Conservation (phyloP, 352 stramenopile species). For the Pythium volutum region DNA sequence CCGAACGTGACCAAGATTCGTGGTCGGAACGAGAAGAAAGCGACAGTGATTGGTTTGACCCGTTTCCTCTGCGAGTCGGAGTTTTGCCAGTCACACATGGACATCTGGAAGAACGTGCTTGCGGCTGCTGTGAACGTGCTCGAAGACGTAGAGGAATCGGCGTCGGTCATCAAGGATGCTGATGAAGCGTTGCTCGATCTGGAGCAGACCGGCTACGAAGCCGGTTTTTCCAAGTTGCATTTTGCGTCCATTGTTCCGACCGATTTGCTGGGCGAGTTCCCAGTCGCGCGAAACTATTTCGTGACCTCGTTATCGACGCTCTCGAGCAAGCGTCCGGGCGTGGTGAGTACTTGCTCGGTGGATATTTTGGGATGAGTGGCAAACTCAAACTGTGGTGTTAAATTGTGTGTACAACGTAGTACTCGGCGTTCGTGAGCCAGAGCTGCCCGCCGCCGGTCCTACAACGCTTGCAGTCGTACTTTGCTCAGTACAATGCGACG, state of each 20-base stretch:
- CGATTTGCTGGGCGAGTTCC: slow-evolving; percentile 87
- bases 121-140: slow-evolving; percentile 50
- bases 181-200: slow-evolving; percentile 81
- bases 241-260: slow-evolving; percentile 85
- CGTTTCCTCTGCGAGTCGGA: slow-evolving; percentile 76
- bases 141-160: slow-evolving; percentile 62
- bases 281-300: slow-evolving; percentile 52
- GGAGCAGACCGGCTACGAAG: slow-evolving; percentile 90
- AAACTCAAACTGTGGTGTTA: neutral
- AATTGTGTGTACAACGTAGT: slow-evolving; percentile 29
- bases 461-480: slow-evolving; percentile 51
- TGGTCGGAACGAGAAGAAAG: slow-evolving; percentile 59
- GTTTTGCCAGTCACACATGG: slow-evolving; percentile 46
- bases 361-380: neutral
- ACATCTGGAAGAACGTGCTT: slow-evolving; percentile 55
- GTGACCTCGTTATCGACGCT: slow-evolving; percentile 64
- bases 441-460: slow-evolving; percentile 34
- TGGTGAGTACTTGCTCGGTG: slow-evolving; percentile 43
- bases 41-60: slow-evolving; percentile 64
- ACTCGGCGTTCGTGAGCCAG: slow-evolving; percentile 45
- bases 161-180: slow-evolving; percentile 55
- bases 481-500: slow-evolving; percentile 57
- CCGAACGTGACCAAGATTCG: slow-evolving; percentile 74
- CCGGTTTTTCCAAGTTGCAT: slow-evolving; percentile 92
- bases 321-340: slow-evolving; percentile 56